Percentiles rank a stretch among this genome's conserved stretches.
These are phyloP conservation scores for Lagenidium sp. DNA, from an alignment of 352 stramenopile genomes.

Conservation along the genomic window DNA sequence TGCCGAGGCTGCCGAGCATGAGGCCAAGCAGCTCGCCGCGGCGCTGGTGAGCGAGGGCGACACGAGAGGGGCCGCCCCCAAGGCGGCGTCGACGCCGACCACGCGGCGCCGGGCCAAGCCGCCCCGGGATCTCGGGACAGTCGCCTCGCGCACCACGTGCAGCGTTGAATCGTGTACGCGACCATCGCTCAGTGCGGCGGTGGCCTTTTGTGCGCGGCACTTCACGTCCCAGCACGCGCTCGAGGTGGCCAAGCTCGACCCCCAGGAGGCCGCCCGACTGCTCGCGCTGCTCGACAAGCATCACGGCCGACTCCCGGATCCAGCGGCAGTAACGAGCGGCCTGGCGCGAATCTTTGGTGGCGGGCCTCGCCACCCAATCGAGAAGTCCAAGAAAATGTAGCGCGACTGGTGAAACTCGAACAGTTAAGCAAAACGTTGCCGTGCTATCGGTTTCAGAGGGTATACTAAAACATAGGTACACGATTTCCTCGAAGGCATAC, in stretches of 20 bases:
- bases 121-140: constrained; percentile 7
- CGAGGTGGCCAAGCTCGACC: constrained; percentile 40
- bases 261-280: constrained; percentile 49
- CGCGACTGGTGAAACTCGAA: no score
- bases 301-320: constrained; percentile 7
- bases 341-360: no score
- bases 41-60: no score
- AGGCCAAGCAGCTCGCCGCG: constrained; percentile 36
- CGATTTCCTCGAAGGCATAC: no score
- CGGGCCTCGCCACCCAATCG: background rate
- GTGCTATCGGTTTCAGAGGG: no score
- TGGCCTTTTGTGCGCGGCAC: constrained; percentile 36
- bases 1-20: constrained; percentile 36
- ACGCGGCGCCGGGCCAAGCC: constrained; percentile 21
- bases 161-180: constrained; percentile 22
- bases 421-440: no score
- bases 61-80: no score
- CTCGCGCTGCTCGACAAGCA: constrained; percentile 33
- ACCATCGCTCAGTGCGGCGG: constrained; percentile 18
- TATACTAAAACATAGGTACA: no score
- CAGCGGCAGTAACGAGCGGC: no score
- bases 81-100: constrained; percentile 9
- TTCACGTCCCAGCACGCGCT: constrained; percentile 64
- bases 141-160: constrained; percentile 16
- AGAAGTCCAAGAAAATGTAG: background rate